These are phyloP conservation scores for Amanita pallidorosea DNA, from an alignment of 768 basidiomycete species.

Conservation along the genomic window DNA sequence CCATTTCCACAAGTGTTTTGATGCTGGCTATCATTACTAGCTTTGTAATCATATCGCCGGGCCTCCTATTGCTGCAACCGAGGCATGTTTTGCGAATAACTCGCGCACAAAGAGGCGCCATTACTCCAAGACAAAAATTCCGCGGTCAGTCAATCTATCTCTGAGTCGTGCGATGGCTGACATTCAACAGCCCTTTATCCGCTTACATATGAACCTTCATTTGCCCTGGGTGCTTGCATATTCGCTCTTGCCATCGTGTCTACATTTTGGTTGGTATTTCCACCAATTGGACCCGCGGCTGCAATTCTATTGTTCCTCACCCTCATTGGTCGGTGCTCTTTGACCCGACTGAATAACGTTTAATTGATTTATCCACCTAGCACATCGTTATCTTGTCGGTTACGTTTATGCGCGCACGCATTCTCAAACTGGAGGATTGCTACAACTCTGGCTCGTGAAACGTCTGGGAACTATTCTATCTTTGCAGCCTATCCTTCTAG, in stretches of 20 bases:
- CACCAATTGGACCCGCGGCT: slow-evolving; percentile 64
- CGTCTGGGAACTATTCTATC: slow-evolving; percentile 62
- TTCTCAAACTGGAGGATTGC: slow-evolving; percentile 64
- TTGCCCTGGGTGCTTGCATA: slow-evolving; percentile 53
- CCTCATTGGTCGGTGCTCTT: slow-evolving; percentile 42
- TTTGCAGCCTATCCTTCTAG: slow-evolving; percentile 66
- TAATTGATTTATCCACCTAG: slow-evolving; percentile 21
- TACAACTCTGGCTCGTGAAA: slow-evolving; percentile 68
- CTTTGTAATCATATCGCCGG: slow-evolving; percentile 61
- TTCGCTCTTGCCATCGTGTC: slow-evolving; percentile 65
- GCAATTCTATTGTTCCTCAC: slow-evolving; percentile 54
- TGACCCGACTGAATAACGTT: background rate
- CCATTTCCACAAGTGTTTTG: slow-evolving; percentile 60
- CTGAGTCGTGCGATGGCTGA: slow-evolving; percentile 3
- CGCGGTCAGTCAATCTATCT: slow-evolving; percentile 38
- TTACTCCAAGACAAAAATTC: slow-evolving; percentile 74
- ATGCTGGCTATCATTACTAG: slow-evolving; percentile 48
- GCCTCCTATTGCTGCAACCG: slow-evolving; percentile 64
- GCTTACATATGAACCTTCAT: slow-evolving; percentile 56
- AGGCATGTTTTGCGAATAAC: slow-evolving; percentile 46
- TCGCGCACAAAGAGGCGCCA: slow-evolving; percentile 42
- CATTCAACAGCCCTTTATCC: slow-evolving; percentile 51
- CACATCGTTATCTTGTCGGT: slow-evolving; percentile 71
- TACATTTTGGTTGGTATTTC: slow-evolving; percentile 66
- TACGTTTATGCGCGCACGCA: slow-evolving; percentile 68